These are phyloP conservation scores for Lentinula guzmanii DNA, from an alignment of 768 basidiomycete genomes.

Conservation along the genomic window DNA sequence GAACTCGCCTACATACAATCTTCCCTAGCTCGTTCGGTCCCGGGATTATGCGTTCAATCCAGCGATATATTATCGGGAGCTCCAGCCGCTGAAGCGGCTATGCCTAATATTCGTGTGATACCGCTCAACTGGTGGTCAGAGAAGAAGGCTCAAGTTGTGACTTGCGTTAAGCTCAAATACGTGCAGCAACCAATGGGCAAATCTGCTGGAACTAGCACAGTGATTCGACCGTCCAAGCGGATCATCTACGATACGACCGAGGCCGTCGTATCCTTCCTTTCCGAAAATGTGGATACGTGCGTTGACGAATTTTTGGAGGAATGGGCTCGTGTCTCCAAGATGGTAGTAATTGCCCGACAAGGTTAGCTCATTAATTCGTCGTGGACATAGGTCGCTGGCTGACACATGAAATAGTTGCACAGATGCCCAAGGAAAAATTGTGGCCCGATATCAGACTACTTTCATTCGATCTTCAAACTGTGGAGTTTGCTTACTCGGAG, in stretches of 20 bases:
- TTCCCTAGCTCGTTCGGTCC: constrained; percentile 70
- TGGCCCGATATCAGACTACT: constrained; percentile 79
- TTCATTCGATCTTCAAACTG: constrained; percentile 88
- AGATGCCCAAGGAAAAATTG: constrained; percentile 67
- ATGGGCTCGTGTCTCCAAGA: constrained; percentile 90
- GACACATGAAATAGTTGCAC: constrained; percentile 49
- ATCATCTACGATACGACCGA: constrained; percentile 88
- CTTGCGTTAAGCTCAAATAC: constrained; percentile 86
- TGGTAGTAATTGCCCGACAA: constrained; percentile 90
- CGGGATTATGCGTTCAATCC: constrained; percentile 78
- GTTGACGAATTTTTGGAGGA: constrained; percentile 89
- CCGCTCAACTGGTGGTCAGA: constrained; percentile 91
- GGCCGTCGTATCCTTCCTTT: constrained; percentile 85
- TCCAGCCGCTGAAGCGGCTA: constrained; percentile 85
- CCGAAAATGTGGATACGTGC: constrained; percentile 81
- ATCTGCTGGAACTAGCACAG: constrained; percentile 48
- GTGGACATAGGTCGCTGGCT: neutral
- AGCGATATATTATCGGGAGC: constrained; percentile 76
- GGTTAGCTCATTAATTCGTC: constrained; percentile 34
- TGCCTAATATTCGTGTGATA: constrained; percentile 87
- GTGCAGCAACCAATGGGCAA: constrained; percentile 83
- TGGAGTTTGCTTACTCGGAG: constrained; percentile 78
- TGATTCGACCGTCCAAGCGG: constrained; percentile 79
- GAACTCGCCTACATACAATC: constrained; percentile 60
- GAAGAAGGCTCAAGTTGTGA: constrained; percentile 74